Evolutionary conservation across 306 rosid species (phyloP), one percentile per base, ranked within the genome.

Genomic region (Quillaja saponaria): DNA sequence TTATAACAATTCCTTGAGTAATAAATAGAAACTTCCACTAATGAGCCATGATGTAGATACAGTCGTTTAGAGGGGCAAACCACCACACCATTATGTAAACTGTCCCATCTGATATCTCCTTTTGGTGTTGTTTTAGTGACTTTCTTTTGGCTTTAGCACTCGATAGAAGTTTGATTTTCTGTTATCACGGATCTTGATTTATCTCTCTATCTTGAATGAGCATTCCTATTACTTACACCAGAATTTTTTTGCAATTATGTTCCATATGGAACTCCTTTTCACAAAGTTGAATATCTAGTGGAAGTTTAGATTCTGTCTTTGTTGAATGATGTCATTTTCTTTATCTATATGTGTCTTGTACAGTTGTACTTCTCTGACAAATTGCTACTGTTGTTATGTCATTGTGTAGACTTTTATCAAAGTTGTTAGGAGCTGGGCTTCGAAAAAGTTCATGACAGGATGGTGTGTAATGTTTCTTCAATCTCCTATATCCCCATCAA

Each of bases 361-460:
- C 40, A 37, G 6, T 10, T 37, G 45, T 20, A 55, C 44, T 48
- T 49, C 9, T 20, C 69, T 76, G 49, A 77, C 65, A 40, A 39
- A 10, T 76, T 64, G 63, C 46, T 63, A 34, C 60, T 60, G 13
- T 55, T 59, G 50, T 58, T 42, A 68, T 37, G 55, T 84, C 51
- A 47, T 35, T 54, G 42, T 83, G 87, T 69, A 88, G 96, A 85
- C 96, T 1, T 83, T 83, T 76, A 72, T 46, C 90, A 88, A 78
- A 76, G 90, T 88, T 65, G 61, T 88, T 56, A 75, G 90, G 69
- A 88, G 96, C 82, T 88, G 96, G 96, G 85, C 95, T 9, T 88
- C 96, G 1, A 85, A 88, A 58, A 88, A 88, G 78, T 88, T 88
- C 76, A 88, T 88, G 96, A 85, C 95, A 0, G 96, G 96, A 78